Evolutionary conservation across 1,284 basidiomycete genomes (phyloP), one percentile per base, ranked within the genome.

Genomic region (Cutaneotrichosporon mucoides): DNA sequence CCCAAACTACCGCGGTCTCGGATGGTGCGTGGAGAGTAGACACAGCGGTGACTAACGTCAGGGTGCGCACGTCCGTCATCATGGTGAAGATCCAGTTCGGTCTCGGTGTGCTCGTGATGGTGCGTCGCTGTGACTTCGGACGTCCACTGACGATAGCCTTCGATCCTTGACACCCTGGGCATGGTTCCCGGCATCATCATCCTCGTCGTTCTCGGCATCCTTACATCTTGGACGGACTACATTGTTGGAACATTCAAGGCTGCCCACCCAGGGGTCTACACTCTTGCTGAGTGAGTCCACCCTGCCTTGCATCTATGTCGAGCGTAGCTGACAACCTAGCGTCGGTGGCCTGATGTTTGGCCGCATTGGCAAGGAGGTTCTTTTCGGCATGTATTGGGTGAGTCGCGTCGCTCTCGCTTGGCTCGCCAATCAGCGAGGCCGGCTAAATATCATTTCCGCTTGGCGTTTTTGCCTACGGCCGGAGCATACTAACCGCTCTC

Each of bases 81-180:
- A 63, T 70, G 60, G 60, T 69, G 51, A 75, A 75, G 58, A 63
- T 67, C 12, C 75, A 76, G 61, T 71, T 76, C 53, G 75, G 73
- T 15, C 62, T 75, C 15, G 73, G 73, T 63, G 68, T 76, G 6
- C 61, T 74, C 3, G 68, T 64, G 38, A 62, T 73, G 54, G 55
- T 56, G n/a, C 37, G 55, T 44, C 11, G 24, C 15, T n/a, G n/a
- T 6, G n/a, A n/a, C 12, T 9, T 6, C 15, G 4, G 2, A n/a
- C 2, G 16, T 8, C 36, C 5, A 40, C 36, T 10, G 36, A 9
- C 24, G 34, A 41, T 40, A 56, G 55, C 71, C 72, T 0, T 53
- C 67, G 1, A 68, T 70, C 6, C 60, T 74, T 2, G 54, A 68
- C 46, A 65, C 66, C 0, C 61, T 70, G 7, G 70, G 72, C 1